These are phyloP conservation scores for Jackrogersella minutella DNA, from an alignment of 495 filamentous ascomycete genomes.

Conservation along the genomic window DNA sequence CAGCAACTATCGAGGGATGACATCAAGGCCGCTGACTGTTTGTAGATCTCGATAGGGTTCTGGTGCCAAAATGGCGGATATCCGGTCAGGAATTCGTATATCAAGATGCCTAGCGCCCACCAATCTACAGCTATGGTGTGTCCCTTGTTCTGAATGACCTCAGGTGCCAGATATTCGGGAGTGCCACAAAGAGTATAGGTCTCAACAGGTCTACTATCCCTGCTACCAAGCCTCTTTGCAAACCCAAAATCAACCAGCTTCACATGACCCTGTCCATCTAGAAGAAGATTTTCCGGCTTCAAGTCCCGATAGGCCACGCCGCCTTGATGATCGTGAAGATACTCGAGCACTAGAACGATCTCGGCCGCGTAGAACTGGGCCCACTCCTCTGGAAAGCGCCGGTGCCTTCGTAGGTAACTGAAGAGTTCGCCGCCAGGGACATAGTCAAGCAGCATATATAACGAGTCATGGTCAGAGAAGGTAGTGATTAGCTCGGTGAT, in stretches of 20 bases:
- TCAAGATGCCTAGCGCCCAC: constrained; percentile 96
- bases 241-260: constrained; percentile 99
- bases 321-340: constrained; percentile 81
- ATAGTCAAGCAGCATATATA: constrained; percentile 95
- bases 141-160: constrained; percentile 94
- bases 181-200: constrained; percentile 98
- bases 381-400: constrained; percentile 84
- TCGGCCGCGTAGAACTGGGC: constrained; percentile 95
- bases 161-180: constrained; percentile 94
- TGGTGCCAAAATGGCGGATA: constrained; percentile 98
- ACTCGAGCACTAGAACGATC: constrained; percentile 91
- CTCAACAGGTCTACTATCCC: constrained; percentile 66
- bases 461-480: constrained; percentile 86
- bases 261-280: constrained; percentile 92
- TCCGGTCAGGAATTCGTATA: constrained; percentile 95
- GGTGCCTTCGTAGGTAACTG: constrained; percentile 84
- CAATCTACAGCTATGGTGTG: constrained; percentile 98
- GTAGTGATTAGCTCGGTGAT: constrained; percentile 90
- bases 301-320: constrained; percentile 94
- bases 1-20: not conserved
- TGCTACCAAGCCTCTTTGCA: constrained; percentile 77
- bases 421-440: constrained; percentile 96
- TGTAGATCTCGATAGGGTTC: constrained; percentile 96
- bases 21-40: constrained; percentile 63
- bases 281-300: constrained; percentile 94